phyloP scores from a whole-genome alignment of 768 basidiomycete genomes.

The Coprinopsis sp. region DNA sequence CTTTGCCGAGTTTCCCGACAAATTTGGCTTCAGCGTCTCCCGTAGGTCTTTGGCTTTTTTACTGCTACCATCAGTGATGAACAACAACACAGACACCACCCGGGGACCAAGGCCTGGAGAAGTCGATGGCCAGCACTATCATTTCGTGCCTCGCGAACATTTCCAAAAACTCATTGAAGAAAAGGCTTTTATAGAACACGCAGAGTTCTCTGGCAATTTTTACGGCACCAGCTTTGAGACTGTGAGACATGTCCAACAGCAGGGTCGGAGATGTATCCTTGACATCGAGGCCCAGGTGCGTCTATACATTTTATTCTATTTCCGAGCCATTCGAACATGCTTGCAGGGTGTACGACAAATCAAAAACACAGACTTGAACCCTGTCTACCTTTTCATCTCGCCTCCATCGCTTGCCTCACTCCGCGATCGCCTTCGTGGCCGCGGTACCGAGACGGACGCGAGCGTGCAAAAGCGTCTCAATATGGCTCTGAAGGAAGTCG shows the following conservation, averaged over 20 bases:
- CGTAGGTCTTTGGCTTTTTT: conserved; percentile 45
- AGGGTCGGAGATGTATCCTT: conserved; percentile 81
- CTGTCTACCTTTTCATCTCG: conserved; percentile 88
- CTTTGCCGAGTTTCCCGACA: conserved; percentile 74
- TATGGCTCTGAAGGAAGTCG: conserved; percentile 75
- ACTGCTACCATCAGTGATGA: conserved; percentile 11
- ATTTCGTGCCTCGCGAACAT: conserved; percentile 69
- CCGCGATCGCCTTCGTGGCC: conserved; percentile 61
- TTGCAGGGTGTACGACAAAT: conserved; percentile 87
- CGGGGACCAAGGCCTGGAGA: conserved; percentile 81
- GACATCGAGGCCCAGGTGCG: conserved; percentile 94
- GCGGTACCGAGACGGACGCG: conserved; percentile 80
- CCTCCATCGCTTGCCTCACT: conserved; percentile 78
- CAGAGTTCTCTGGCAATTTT: conserved; percentile 87
- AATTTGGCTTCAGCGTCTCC: conserved; percentile 91
- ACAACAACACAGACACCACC: conserved; percentile 70
- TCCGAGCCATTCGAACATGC: conserved; percentile 10
- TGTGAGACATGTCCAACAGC: conserved; percentile 59
- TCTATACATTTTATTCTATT: conserved; percentile 9
- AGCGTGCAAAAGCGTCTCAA: conserved; percentile 71
- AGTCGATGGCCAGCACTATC: conserved; percentile 76
- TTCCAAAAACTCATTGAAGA: conserved; percentile 68
- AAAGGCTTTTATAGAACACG: conserved; percentile 88
- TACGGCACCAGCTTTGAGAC: conserved; percentile 90
- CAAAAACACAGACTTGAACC: conserved; percentile 75